These are phyloP conservation scores for Ceratobasidium papillatum DNA, from an alignment of 1,284 basidiomycete genomes.

Conservation along the genomic window DNA sequence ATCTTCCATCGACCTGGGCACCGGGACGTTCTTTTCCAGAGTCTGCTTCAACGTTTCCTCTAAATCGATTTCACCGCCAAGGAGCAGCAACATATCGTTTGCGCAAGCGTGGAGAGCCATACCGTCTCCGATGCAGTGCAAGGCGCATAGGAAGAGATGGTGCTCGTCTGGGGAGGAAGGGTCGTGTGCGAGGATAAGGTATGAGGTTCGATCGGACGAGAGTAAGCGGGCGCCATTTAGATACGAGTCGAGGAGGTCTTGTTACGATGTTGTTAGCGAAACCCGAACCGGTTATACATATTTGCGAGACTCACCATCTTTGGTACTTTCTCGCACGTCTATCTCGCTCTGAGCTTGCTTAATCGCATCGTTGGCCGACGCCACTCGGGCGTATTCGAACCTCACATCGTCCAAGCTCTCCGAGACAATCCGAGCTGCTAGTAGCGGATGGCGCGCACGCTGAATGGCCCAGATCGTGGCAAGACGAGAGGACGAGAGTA, in stretches of 20 bases:
- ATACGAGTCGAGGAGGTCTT: constrained; percentile 70
- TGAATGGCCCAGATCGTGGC: constrained; percentile 73
- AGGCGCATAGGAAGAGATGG: constrained; percentile 70
- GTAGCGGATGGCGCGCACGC: constrained; percentile 69
- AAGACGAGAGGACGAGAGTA: constrained; percentile 61
- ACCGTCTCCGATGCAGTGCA: constrained; percentile 80
- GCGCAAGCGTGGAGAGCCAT: constrained; percentile 79
- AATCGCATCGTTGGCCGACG: constrained; percentile 58
- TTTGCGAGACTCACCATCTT: constrained; percentile 58
- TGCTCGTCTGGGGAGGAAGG: constrained; percentile 51
- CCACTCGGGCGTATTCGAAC: constrained; percentile 66
- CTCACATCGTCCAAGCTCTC: background rate
- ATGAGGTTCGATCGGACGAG: constrained; percentile 72
- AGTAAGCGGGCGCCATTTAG: constrained; percentile 78
- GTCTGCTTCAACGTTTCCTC: constrained; percentile 57
- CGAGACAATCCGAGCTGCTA: constrained; percentile 63
- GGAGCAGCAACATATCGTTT: constrained; percentile 73
- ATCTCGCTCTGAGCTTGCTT: constrained; percentile 60
- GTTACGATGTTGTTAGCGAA: no score
- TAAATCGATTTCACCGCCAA: constrained; percentile 49
- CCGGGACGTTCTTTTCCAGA: constrained; percentile 55
- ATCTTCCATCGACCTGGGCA: constrained; percentile 63
- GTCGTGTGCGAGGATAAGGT: constrained; percentile 66
- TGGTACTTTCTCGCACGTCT: constrained; percentile 61
- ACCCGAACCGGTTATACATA: constrained; percentile 29